phyloP scores from a whole-genome alignment of 1,139 yeast genomes.

The Hyphopichia fennica region DNA sequence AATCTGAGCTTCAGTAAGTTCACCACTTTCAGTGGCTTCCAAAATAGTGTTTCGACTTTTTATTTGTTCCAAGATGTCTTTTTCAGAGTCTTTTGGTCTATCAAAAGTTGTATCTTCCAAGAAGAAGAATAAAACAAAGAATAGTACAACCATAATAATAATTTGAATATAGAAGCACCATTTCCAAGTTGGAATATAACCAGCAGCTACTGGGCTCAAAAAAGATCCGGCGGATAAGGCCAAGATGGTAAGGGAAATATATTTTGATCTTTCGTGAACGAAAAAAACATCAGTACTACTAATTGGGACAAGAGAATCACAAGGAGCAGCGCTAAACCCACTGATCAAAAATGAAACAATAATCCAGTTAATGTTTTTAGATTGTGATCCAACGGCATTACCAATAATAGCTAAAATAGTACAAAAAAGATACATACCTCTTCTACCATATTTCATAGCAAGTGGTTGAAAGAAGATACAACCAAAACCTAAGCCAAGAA shows the following conservation, averaged over 20 bases:
- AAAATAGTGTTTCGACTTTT: slow-evolving; percentile 12
- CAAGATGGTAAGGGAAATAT: slow-evolving; percentile 12
- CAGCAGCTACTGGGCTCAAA: slow-evolving; percentile 47
- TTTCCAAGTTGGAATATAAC: slow-evolving; percentile 38
- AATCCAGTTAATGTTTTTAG: slow-evolving; percentile 24
- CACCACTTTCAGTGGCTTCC: slow-evolving; percentile 9
- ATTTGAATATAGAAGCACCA: slow-evolving; percentile 48
- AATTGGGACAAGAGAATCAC: slow-evolving; percentile 49
- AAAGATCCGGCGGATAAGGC: slow-evolving; percentile 46
- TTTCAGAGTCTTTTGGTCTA: slow-evolving; percentile 12
- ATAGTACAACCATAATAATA: slow-evolving; percentile 47
- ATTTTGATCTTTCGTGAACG: slow-evolving; percentile 33
- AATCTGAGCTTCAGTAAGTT: slow-evolving; percentile 4
- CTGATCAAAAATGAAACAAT: slow-evolving; percentile 34
- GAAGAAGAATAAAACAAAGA: slow-evolving; percentile 38
- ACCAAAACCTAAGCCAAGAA: slow-evolving; percentile 39
- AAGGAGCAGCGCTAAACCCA: slow-evolving; percentile 52
- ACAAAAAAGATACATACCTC: slow-evolving; percentile 37
- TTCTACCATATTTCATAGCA: slow-evolving; percentile 40
- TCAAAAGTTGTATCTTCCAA: slow-evolving; percentile 48
- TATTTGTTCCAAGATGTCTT: slow-evolving; percentile 13
- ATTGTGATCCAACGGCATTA: slow-evolving; percentile 35
- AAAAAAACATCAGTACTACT: slow-evolving; percentile 49
- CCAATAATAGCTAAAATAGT: slow-evolving; percentile 31
- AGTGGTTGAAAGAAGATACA: slow-evolving; percentile 41